Percentiles rank a stretch among this genome's conserved stretches.
phyloP scores from a whole-genome alignment of 495 filamentous ascomycete genomes.

The Podospora pseudoanserina region DNA sequence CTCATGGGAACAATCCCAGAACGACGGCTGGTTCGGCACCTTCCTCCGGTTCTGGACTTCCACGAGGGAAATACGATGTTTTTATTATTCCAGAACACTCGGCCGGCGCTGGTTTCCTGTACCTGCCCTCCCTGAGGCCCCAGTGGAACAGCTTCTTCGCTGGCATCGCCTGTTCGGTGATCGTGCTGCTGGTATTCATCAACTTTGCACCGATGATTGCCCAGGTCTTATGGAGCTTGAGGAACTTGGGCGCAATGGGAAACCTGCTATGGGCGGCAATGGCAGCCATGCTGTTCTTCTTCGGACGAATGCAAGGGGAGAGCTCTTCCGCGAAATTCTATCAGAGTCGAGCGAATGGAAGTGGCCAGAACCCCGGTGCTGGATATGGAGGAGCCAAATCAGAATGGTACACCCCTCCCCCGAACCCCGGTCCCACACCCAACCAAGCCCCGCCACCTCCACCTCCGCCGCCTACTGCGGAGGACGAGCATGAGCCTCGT shows the following conservation, averaged over 20 bases:
- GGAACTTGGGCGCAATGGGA: not conserved
- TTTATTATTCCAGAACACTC: constrained; percentile 96
- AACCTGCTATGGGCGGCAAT: not conserved
- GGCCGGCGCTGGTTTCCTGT: constrained; percentile 84
- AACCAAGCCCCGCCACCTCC: constrained; percentile 36
- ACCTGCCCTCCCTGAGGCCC: constrained; percentile 81
- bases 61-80: constrained; percentile 87
- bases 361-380: constrained; percentile 14
- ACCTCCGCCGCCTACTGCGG: constrained; percentile 26
- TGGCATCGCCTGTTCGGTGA: constrained; percentile 70
- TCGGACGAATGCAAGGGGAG: constrained; percentile 12
- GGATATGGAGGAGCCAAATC: constrained; percentile 22
- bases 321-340: constrained; percentile 6
- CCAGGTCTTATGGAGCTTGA: not conserved
- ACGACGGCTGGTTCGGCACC: constrained; percentile 27
- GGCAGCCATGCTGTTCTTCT: constrained; percentile 9
- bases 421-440: constrained; percentile 36
- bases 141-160: constrained; percentile 88
- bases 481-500: constrained; percentile 28
- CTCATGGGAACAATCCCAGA: constrained; percentile 65
- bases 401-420: constrained; percentile 29
- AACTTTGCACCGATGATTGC: constrained; percentile 57
- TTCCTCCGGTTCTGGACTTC: constrained; percentile 51
- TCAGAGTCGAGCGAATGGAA: constrained; percentile 17
- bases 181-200: constrained; percentile 62